phyloP scores from a whole-genome alignment of 257 asterid species.

The Nicotiana knightiana region DNA sequence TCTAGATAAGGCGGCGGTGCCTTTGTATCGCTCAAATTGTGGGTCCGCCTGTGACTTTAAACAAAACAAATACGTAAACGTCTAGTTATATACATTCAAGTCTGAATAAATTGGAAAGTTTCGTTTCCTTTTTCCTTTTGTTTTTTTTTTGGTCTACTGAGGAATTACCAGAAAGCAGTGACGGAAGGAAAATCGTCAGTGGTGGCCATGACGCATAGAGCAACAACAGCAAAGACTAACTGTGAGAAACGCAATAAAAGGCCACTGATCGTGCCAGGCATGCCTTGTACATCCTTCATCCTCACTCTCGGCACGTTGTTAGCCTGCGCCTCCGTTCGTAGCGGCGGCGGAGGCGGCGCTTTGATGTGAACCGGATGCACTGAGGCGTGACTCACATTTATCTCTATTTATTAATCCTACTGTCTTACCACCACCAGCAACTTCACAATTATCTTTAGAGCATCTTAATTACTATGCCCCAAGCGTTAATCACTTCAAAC shows the following conservation, averaged over 20 bases:
- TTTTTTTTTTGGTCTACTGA: no score
- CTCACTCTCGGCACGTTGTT: slow-evolving; percentile 62
- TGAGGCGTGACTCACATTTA: slow-evolving; percentile 80
- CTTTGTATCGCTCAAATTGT: no score
- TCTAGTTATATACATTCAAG: no score
- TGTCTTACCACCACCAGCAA: no score
- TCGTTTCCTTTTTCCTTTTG: no score
- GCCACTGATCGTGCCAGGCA: slow-evolving; percentile 94
- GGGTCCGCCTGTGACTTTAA: no score
- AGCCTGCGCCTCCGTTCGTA: slow-evolving; percentile 69
- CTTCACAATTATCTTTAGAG: no score
- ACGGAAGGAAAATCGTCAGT: slow-evolving; percentile 90
- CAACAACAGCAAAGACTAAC: slow-evolving; percentile 27
- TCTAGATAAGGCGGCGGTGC: no score
- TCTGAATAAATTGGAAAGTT: no score
- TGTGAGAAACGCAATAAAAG: slow-evolving; percentile 62
- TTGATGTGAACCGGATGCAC: slow-evolving; percentile 76
- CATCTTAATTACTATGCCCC: no score
- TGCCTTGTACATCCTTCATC: slow-evolving; percentile 93
- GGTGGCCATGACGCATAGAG: slow-evolving; percentile 25
- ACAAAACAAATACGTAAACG: no score
- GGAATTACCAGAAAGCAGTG: slow-evolving; percentile 82
- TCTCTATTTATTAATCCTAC: neutral
- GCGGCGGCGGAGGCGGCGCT: slow-evolving; percentile 45
- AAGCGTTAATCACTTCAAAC: no score